These are phyloP conservation scores for Oryza australiensis DNA, from an alignment of 176 grass and related monocot genomes.

Conservation along the genomic window DNA sequence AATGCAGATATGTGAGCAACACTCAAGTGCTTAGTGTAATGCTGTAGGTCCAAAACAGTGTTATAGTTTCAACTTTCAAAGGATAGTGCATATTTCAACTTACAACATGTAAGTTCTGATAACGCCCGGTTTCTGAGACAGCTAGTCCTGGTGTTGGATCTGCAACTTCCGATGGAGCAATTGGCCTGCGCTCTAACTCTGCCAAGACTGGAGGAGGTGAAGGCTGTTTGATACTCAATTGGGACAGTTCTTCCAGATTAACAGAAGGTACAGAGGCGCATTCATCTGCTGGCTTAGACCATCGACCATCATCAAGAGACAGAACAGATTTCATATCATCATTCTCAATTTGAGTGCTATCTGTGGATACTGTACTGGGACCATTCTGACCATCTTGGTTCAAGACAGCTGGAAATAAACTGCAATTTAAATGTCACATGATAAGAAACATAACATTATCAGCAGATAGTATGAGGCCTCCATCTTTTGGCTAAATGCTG, in stretches of 20 bases:
- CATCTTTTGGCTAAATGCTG: too few relatives aligned
- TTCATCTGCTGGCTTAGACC: conserved; percentile 64
- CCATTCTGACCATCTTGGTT: conserved; percentile 62
- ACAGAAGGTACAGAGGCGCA: conserved; percentile 35
- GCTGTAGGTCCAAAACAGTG: conserved; percentile 14
- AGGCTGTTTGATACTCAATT: conserved; percentile 80
- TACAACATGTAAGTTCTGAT: conserved; percentile 97
- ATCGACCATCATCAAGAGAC: conserved; percentile 97
- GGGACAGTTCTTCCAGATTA: conserved; percentile 60
- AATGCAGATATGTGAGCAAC: conserved; percentile 25
- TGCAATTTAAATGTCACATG: conserved; percentile 24
- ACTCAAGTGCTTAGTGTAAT: conserved; percentile 5
- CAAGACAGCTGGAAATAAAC: conserved; percentile 54
- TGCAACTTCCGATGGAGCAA: conserved; percentile 83
- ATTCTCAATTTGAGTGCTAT: conserved; percentile 45
- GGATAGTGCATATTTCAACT: conserved; percentile 40
- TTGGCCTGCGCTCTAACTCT: conserved; percentile 58
- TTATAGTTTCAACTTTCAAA: conserved; percentile 17
- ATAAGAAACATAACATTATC: background rate
- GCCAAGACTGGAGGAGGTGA: conserved; percentile 88
- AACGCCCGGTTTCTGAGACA: conserved; percentile 48
- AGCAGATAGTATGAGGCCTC: background rate
- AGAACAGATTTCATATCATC: conserved; percentile 91
- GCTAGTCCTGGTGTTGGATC: conserved; percentile 87
- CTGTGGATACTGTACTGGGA: conserved; percentile 32